Evolutionary conservation across 2,329 filamentous ascomycete species (phyloP), one percentile per base, ranked within the genome.

Genomic region (Pyrenophora teres): DNA sequence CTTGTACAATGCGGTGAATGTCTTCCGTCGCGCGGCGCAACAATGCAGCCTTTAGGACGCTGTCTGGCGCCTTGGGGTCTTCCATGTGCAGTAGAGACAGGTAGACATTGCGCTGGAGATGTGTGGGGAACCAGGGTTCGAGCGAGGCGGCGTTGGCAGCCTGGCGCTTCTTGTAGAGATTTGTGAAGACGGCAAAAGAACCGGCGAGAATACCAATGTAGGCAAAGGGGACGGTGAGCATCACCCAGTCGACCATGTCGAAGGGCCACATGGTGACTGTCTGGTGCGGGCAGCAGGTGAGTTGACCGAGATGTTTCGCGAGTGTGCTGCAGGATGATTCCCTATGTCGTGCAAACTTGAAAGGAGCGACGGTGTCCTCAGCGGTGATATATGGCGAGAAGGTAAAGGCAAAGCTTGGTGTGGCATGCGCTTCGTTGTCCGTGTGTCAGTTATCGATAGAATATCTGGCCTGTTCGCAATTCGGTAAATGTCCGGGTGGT

Each of bases 101-200:
- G 80, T 97, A 99, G 71, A 99, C 85, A 76, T 99, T 92, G 76
- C 93, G 90, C 76, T 94, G 89, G 44, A 95, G 81, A 74, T 99
- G 92, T 45, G 88, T 83, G 19, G 88, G 87, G 76, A 99, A 99
- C 93, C 94, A 99, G 63, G 93, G 92, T 62, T 89, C 91, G 56
- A 99, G 86, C 63, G 89, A 90, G 46, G 90, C 88, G 66, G 89
- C 88, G 78, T 91, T 86, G 60, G 73, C 67, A 52, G 89, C 87
- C 83, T 96, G 94, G 75, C 94, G 86, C 78, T 94, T 93, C 68
- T 93, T 87, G 77, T 97, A 97, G 57, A 97, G 85, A 50, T 85
- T 90, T 40, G 91, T 95, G 78, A 99, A 99, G 60, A 91, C 94
- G 72, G 89, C 87, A 63, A 99, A 84, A 31, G 92, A 93, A 68